Evolutionary conservation across 805 yeast genomes (phyloP), one percentile per base, ranked within the genome.

Genomic region (Pichia californica): DNA sequence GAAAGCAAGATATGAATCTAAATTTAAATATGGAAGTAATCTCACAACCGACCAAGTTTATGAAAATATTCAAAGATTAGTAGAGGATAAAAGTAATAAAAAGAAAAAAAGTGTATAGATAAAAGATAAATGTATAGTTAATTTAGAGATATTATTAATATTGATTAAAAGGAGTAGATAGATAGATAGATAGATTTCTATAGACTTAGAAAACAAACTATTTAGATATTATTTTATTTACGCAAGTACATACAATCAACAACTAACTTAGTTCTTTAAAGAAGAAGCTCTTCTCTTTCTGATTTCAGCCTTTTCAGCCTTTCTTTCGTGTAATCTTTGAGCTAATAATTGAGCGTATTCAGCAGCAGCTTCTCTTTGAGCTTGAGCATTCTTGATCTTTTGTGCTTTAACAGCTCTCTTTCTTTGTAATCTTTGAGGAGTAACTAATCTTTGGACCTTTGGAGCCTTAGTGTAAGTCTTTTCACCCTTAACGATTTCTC

Each of bases 201-300:
- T 20, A 11, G 14, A 34, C 33, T 20, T 45, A 39, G 3, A 7
- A 23, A 23, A 7, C 25, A 23, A n/a, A n/a, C n/a, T n/a, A n/a
- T n/a, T n/a, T n/a, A n/a, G n/a, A n/a, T n/a, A n/a, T n/a, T n/a
- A n/a, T n/a, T n/a, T n/a, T n/a, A n/a, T n/a, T n/a, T n/a, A n/a
- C n/a, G n/a, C n/a, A n/a, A n/a, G n/a, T n/a, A n/a, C n/a, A n/a
- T n/a, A n/a, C n/a, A n/a, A n/a, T n/a, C n/a, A n/a, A n/a, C n/a
- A n/a, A n/a, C n/a, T n/a, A n/a, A n/a, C 53, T 60, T 36, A 83
- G 79, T 89, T 88, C 77, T 84, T 88, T 73, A 93, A 82, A 63
- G 98, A 93, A 66, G 97, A 89, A 73, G 99, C 98, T 82, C 99
- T 88, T 85, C 97, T 88, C 95, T 91, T 91, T 80, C 85, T 88